A percentile compares a stretch with the other conserved stretches of the same genome.
Evolutionary conservation across 768 basidiomycete genomes (phyloP).

Genomic region (Coprinopsis sp.): DNA sequence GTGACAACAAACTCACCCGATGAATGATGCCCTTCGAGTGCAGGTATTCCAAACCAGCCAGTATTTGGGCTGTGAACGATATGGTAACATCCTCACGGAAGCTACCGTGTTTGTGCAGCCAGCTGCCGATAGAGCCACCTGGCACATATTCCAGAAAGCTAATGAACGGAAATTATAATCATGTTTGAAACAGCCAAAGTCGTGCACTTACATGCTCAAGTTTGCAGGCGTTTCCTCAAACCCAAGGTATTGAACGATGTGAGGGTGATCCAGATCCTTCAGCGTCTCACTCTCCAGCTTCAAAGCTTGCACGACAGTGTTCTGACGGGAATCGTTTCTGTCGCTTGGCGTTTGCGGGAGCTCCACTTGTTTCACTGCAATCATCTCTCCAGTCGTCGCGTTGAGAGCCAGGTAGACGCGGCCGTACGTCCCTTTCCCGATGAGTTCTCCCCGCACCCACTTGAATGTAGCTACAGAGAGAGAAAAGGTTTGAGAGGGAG

Average conservation of each 20-base stretch:
- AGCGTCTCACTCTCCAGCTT: slow-evolving; percentile 94
- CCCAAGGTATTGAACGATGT: slow-evolving; percentile 97
- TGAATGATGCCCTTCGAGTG: slow-evolving; percentile 91
- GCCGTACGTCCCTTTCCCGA: slow-evolving; percentile 96
- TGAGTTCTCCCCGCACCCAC: slow-evolving; percentile 97
- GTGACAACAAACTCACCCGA: slow-evolving; percentile 47
- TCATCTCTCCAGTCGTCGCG: slow-evolving; percentile 96
- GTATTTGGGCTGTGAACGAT: slow-evolving; percentile 88
- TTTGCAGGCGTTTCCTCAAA: slow-evolving; percentile 86
- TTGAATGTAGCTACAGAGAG: slow-evolving; percentile 74
- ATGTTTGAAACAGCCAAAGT: slow-evolving; percentile 21
- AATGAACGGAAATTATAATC: slow-evolving; percentile 4
- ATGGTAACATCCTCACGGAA: slow-evolving; percentile 91
- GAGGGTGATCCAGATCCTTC: slow-evolving; percentile 93
- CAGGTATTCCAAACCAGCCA: slow-evolving; percentile 82
- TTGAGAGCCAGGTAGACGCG: slow-evolving; percentile 95
- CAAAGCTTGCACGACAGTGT: slow-evolving; percentile 82
- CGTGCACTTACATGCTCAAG: slow-evolving; percentile 78
- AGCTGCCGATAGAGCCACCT: slow-evolving; percentile 90
- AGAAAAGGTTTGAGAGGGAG: background rate
- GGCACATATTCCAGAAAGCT: slow-evolving; percentile 99
- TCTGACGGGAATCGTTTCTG: slow-evolving; percentile 81
- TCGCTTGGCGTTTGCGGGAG: slow-evolving; percentile 89
- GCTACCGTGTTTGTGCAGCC: slow-evolving; percentile 86
- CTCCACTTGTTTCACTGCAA: slow-evolving; percentile 99